These are phyloP conservation scores for Prunus yedoensis DNA, from an alignment of 331 rosid species.

Conservation along the genomic window DNA sequence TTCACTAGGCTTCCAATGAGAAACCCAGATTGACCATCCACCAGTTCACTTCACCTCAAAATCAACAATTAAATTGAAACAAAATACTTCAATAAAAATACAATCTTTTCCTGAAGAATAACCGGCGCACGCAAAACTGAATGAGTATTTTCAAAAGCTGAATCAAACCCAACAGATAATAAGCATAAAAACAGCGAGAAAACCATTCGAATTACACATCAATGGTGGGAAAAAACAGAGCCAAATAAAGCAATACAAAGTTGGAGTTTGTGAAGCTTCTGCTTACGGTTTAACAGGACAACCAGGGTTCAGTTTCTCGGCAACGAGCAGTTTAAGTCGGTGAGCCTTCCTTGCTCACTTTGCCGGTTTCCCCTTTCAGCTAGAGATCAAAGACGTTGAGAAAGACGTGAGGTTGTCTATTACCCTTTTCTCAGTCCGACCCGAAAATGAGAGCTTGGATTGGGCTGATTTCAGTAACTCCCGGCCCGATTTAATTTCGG, in stretches of 20 bases:
- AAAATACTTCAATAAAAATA: neutral
- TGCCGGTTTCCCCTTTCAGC: neutral
- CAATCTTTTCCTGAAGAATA: neutral
- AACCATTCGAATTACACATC: neutral
- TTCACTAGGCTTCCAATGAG: neutral
- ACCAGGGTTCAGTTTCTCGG: neutral
- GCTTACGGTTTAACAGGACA: neutral
- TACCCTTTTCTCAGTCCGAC: neutral
- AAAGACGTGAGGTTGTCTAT: neutral
- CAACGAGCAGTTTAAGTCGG: slow-evolving; percentile 5
- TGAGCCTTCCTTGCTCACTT: neutral
- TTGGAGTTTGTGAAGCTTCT: neutral
- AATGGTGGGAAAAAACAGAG: neutral
- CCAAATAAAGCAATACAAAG: slow-evolving; percentile 1
- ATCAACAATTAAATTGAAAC: neutral
- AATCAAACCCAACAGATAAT: slow-evolving; percentile 4
- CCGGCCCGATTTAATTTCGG: neutral
- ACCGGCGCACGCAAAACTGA: neutral
- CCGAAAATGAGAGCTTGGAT: neutral
- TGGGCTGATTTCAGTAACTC: neutral
- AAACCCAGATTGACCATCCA: slow-evolving; percentile 3
- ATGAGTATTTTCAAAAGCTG: neutral
- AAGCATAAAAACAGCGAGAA: neutral
- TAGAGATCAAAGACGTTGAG: neutral
- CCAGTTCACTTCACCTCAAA: neutral